Percentiles rank a stretch among this genome's conserved stretches.
These are phyloP conservation scores for Pilobolus umbonatus DNA, from an alignment of 192 early-diverging fungal genomes.

Conservation along the genomic window DNA sequence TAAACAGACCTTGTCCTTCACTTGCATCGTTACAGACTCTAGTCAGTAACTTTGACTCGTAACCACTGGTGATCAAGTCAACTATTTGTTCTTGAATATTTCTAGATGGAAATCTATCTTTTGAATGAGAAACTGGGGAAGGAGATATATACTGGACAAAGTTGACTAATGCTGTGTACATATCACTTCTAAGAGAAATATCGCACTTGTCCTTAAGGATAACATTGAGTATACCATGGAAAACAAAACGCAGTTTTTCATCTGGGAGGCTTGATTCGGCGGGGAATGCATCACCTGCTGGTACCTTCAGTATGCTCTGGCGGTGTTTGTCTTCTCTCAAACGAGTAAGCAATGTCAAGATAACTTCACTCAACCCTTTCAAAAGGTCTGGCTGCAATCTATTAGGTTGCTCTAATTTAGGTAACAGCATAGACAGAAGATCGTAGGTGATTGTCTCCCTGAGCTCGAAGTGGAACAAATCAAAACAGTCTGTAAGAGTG, in stretches of 20 bases:
- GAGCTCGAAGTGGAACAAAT: conserved; percentile 54
- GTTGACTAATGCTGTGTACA: conserved; percentile 72
- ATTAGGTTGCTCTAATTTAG: conserved; percentile 41
- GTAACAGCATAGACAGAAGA: conserved; percentile 62
- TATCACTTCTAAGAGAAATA: conserved; percentile 57
- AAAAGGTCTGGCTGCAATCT: conserved; percentile 43
- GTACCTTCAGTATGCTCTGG: conserved; percentile 28
- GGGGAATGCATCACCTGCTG: background rate
- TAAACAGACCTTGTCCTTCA: conserved; percentile 75
- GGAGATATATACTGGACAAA: conserved; percentile 60
- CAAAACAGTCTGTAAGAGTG: conserved; percentile 60
- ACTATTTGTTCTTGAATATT: background rate
- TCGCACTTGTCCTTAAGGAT: conserved; percentile 6
- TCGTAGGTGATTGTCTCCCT: conserved; percentile 60
- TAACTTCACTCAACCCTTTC: conserved; percentile 49
- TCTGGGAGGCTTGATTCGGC: conserved; percentile 10
- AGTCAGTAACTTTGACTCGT: conserved; percentile 61
- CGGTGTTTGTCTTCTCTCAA: conserved; percentile 52
- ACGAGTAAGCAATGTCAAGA: conserved; percentile 51
- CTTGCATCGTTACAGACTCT: conserved; percentile 76
- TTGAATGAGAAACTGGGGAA: background rate
- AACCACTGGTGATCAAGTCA: background rate
- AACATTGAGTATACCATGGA: conserved; percentile 25
- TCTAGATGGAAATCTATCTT: background rate
- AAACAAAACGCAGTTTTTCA: conserved; percentile 29